phyloP scores from a whole-genome alignment of 208 protist species.

The Crithidia brevicula region DNA sequence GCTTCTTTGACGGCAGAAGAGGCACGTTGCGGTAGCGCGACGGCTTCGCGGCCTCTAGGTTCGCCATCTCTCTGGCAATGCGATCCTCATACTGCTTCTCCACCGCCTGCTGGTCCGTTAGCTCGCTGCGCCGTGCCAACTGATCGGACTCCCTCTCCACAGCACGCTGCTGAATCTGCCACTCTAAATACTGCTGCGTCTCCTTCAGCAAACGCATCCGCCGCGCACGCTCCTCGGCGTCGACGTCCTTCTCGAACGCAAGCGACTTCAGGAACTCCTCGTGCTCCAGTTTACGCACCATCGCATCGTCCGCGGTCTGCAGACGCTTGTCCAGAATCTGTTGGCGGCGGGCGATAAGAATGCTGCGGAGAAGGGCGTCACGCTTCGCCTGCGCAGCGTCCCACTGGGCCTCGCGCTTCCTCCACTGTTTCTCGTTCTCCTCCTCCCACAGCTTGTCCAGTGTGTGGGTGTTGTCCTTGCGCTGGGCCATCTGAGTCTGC shows the following conservation, averaged over 20 bases:
- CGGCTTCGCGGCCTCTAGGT: constrained; percentile 80
- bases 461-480: constrained; percentile 48
- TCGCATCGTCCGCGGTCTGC: constrained; percentile 42
- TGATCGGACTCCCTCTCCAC: constrained; percentile 48
- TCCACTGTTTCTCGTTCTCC: constrained; percentile 82
- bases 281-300: constrained; percentile 45
- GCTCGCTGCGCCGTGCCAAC: constrained; percentile 39
- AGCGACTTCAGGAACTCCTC: constrained; percentile 50
- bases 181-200: constrained; percentile 70
- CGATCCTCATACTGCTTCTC: constrained; percentile 63
- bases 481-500: constrained; percentile 52
- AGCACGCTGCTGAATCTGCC: constrained; percentile 60
- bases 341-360: constrained; percentile 76
- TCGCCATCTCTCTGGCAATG: constrained; percentile 73
- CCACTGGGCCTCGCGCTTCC: constrained; percentile 79
- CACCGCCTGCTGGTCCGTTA: constrained; percentile 65
- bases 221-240: constrained; percentile 52
- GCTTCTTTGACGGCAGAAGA: constrained; percentile 49
- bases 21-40: constrained; percentile 75
- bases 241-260: constrained; percentile 36
- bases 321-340: constrained; percentile 81
- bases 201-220: constrained; percentile 57
- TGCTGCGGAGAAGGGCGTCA: constrained; percentile 62
- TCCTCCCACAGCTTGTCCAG: constrained; percentile 85
- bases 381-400: constrained; percentile 63